These are phyloP conservation scores for Rhodotorula taiwanensis DNA, from an alignment of 768 basidiomycete species.

Conservation along the genomic window DNA sequence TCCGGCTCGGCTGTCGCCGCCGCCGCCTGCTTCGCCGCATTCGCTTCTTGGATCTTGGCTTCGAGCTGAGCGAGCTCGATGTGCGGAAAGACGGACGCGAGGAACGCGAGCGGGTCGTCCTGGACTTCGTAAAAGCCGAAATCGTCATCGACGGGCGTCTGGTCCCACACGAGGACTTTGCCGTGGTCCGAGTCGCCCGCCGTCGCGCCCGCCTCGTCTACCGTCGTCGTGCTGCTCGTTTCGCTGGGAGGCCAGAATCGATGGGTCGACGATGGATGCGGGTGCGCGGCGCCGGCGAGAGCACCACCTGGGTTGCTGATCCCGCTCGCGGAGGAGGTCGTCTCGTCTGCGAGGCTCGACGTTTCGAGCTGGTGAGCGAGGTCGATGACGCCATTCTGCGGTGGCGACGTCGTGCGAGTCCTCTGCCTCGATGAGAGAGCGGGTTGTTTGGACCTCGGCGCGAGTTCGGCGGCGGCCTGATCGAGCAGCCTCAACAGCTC, in stretches of 20 bases:
- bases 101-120: slow-evolving; percentile 35
- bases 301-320: too few relatives aligned
- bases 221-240: neutral
- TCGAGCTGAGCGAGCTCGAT: slow-evolving; percentile 15
- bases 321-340: neutral
- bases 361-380: slow-evolving; percentile 19
- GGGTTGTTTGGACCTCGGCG: too few relatives aligned
- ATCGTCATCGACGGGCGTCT: slow-evolving; percentile 3
- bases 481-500: neutral
- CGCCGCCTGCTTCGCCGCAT: neutral
- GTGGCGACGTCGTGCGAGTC: too few relatives aligned
- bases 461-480: neutral
- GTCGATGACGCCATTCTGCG: slow-evolving; percentile 18
- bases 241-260: neutral
- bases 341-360: slow-evolving; percentile 8
- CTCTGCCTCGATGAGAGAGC: too few relatives aligned
- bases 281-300: too few relatives aligned
- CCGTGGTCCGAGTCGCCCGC: neutral
- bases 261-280: too few relatives aligned
- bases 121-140: slow-evolving; percentile 2
- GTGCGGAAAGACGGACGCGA: slow-evolving; percentile 32
- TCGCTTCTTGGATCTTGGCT: slow-evolving; percentile 8
- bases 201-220: neutral
- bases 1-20: too few relatives aligned
- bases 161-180: slow-evolving; percentile 3